Percentiles rank a stretch among this genome's conserved stretches.
These are phyloP conservation scores for Venturia aucupariae DNA, from an alignment of 2,329 filamentous ascomycete genomes.

Conservation along the genomic window DNA sequence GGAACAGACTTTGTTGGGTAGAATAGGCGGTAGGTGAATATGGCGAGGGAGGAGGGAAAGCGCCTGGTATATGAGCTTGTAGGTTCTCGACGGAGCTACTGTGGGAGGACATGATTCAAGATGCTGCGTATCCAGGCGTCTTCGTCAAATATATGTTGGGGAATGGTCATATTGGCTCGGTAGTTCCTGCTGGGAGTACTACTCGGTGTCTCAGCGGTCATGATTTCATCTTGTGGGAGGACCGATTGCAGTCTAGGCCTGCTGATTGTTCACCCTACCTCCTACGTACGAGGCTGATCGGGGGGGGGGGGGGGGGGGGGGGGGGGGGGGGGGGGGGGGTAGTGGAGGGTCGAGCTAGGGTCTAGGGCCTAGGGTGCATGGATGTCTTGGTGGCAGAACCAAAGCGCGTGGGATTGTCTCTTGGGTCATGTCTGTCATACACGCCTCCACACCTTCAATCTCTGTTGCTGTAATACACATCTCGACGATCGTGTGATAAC, in stretches of 20 bases:
- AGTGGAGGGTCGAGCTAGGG: not conserved
- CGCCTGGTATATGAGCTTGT: slow-evolving; percentile 39
- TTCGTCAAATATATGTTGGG: not conserved
- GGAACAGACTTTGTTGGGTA: slow-evolving; percentile 41
- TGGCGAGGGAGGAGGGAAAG: slow-evolving; percentile 25
- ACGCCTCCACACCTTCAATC: too few species aligned
- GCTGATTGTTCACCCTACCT: not conserved
- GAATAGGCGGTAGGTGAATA: slow-evolving; percentile 22
- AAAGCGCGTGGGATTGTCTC: too few species aligned
- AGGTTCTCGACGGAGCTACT: slow-evolving; percentile 24
- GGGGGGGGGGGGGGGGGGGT: too few species aligned
- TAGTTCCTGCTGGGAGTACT: not conserved
- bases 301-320: too few species aligned
- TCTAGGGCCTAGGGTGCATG: not conserved
- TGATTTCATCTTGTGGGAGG: not conserved
- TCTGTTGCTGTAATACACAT: too few species aligned
- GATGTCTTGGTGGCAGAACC: too few species aligned
- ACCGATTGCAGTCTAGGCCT: not conserved
- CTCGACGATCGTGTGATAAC: too few species aligned
- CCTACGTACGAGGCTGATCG: not conserved
- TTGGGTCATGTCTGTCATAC: too few species aligned
- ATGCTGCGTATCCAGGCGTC: not conserved
- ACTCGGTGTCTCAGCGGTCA: not conserved
- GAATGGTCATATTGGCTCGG: not conserved
- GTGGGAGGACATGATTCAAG: not conserved